Base-by-base conservation (phyloP, 2,329 filamentous ascomycete species). In the Neonectria sp. region DNA sequence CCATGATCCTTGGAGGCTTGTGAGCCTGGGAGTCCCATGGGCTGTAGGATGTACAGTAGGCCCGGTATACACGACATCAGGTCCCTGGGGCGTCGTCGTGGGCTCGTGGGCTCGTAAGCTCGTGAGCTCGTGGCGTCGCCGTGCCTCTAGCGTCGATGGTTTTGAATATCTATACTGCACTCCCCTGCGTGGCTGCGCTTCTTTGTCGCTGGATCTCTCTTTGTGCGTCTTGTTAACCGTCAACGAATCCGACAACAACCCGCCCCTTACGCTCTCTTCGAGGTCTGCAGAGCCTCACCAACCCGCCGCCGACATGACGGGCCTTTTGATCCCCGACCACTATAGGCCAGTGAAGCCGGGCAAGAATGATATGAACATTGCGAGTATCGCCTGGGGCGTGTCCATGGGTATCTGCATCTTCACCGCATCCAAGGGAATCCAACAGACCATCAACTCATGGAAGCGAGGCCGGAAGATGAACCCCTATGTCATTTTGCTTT, bases 361-460 rank as follows among this genome's bases (percentile, higher is more conserved):
- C 11, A 31, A 55, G 13, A 68, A 68, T 68, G 75, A 77, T 29
- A 73, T 75, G 76, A 75, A 74, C 5, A 71, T 75, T 53, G 75
- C 75, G 17, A 74, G 71, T n/a, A 77, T 77, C 17, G 69, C 74
- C 15, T 77, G 72, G 72, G 75, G 75, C 3, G 56, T 77, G 8
- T 75, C 75, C 13, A 69, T 77, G 2, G 75, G 73, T 5, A 64
- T 77, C 1, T 75, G 71, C 5, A 56, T 77, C n/a, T 77, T 77
- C 43, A 74, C 72, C 0, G 70, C 68, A 13, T 55, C 64, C 33
- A 77, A 77, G 63, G 73, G 66, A 3, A 25, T 65, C 24, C 63
- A 67, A 8, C 75, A 77, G 15, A 73, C 75, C 2, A 51, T 68
- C 59, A 70, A 72, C 4, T 76, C 73, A 21, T 77, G 73, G 73